A percentile compares a stretch with the other conserved stretches of the same genome.
These are phyloP conservation scores for Dactylis glomerata DNA, from an alignment of 176 grass and related monocot genomes.

Conservation along the genomic window DNA sequence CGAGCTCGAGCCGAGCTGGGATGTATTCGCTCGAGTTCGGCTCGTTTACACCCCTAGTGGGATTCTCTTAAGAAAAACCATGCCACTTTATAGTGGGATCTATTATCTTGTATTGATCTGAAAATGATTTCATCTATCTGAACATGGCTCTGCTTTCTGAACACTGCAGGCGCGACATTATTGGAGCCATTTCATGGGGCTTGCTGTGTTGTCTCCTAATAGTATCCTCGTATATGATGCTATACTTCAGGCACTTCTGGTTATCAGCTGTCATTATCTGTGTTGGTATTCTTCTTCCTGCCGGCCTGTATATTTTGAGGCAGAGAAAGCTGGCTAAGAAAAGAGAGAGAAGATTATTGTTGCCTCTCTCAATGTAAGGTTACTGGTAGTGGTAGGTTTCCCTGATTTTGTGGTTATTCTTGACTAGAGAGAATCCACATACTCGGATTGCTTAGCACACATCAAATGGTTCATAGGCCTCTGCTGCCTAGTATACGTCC, in stretches of 20 bases:
- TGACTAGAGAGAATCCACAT: slow-evolving; percentile 36
- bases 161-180: slow-evolving; percentile 69
- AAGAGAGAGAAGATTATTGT: slow-evolving; percentile 83
- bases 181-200: slow-evolving; percentile 83
- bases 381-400: slow-evolving; percentile 39
- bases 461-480: slow-evolving; percentile 18
- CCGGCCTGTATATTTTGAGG: slow-evolving; percentile 79
- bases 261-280: slow-evolving; percentile 79
- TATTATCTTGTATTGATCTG: slow-evolving; percentile 1
- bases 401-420: slow-evolving; percentile 34
- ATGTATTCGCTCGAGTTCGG: too few species aligned
- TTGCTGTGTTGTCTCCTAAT: slow-evolving; percentile 87
- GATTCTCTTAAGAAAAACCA: not conserved
- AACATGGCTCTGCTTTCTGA: slow-evolving; percentile 28
- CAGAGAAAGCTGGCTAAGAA: slow-evolving; percentile 88
- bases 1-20: too few species aligned
- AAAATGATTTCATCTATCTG: not conserved
- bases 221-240: slow-evolving; percentile 78
- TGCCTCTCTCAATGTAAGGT: slow-evolving; percentile 91
- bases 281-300: slow-evolving; percentile 78
- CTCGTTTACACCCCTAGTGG: too few species aligned
- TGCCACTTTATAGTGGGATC: not conserved
- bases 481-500: slow-evolving; percentile 9
- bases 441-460: slow-evolving; percentile 33
- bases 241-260: slow-evolving; percentile 93